These are phyloP conservation scores for Misopates orontium DNA, from an alignment of 257 asterid species.

Conservation along the genomic window DNA sequence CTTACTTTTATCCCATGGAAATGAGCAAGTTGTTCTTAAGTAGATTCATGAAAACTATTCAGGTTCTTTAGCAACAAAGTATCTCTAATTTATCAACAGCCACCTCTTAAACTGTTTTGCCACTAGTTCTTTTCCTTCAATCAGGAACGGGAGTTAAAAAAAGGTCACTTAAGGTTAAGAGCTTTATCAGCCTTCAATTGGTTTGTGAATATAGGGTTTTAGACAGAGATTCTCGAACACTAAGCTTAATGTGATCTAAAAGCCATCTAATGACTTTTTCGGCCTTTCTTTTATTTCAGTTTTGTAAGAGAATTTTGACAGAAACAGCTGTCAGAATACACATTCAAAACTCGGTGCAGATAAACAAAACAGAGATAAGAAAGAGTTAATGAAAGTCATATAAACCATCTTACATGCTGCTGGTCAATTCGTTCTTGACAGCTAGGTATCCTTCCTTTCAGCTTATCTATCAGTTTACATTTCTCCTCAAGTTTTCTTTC, in stretches of 20 bases:
- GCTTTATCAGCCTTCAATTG: conserved; percentile 14
- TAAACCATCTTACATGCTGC: conserved; percentile 50
- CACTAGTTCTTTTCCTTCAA: neutral
- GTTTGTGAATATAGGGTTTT: neutral
- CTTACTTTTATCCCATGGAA: no score
- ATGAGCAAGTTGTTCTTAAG: no score
- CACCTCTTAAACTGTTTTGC: neutral
- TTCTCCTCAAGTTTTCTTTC: conserved; percentile 62
- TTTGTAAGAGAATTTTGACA: conserved; percentile 13
- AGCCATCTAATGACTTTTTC: conserved; percentile 17
- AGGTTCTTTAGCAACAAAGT: neutral
- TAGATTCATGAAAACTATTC: neutral
- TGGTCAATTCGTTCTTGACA: conserved; percentile 70
- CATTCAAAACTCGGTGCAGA: conserved; percentile 2
- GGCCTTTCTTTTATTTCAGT: conserved; percentile 18
- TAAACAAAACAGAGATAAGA: conserved; percentile 11
- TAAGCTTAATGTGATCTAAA: neutral
- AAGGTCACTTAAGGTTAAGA: neutral
- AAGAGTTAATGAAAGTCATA: conserved; percentile 8
- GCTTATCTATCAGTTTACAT: conserved; percentile 50
- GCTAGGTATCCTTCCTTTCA: conserved; percentile 60
- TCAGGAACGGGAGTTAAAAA: neutral
- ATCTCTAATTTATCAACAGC: neutral
- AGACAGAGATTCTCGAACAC: conserved; percentile 1
- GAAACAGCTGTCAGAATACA: conserved; percentile 21